Evolutionary conservation across 768 basidiomycete genomes (phyloP).

Genomic region (Mycena alexandri): DNA sequence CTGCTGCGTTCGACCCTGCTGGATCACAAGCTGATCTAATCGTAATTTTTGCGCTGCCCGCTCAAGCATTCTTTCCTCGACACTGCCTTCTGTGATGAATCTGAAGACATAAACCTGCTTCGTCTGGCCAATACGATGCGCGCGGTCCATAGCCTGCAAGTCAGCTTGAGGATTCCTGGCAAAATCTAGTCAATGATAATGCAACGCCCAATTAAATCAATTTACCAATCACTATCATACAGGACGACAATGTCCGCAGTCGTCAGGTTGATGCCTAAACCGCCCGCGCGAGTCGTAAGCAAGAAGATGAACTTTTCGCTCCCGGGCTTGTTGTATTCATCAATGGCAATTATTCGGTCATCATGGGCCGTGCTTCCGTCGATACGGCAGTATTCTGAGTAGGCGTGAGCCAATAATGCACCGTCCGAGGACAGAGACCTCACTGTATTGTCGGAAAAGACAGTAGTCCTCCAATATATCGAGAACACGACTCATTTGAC

Average conservation of each 20-base stretch:
- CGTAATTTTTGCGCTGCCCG: conserved; percentile 95
- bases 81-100: conserved; percentile 96
- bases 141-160: conserved; percentile 98
- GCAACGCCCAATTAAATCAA: conserved; percentile 1
- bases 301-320: conserved; percentile 98
- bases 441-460: conserved; percentile 89
- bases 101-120: conserved; percentile 98
- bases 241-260: conserved; percentile 95
- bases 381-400: conserved; percentile 92
- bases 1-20: conserved; percentile 89
- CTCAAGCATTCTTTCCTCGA: conserved; percentile 96
- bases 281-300: conserved; percentile 96
- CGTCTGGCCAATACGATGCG: conserved; percentile 96
- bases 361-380: conserved; percentile 97
- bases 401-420: conserved; percentile 21
- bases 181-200: conserved; percentile 19
- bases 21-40: conserved; percentile 96
- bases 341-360: conserved; percentile 94
- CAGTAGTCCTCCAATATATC: conserved; percentile 99
- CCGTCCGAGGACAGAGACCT: conserved; percentile 45
- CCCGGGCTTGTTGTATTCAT: conserved; percentile 95
- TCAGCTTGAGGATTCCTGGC: conserved; percentile 98
- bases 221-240: conserved; percentile 96
- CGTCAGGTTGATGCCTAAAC: conserved; percentile 96
- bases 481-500: conserved; percentile 98